These are phyloP conservation scores for Aspergillus neoniger DNA, from an alignment of 2,329 filamentous ascomycete genomes.

Conservation along the genomic window DNA sequence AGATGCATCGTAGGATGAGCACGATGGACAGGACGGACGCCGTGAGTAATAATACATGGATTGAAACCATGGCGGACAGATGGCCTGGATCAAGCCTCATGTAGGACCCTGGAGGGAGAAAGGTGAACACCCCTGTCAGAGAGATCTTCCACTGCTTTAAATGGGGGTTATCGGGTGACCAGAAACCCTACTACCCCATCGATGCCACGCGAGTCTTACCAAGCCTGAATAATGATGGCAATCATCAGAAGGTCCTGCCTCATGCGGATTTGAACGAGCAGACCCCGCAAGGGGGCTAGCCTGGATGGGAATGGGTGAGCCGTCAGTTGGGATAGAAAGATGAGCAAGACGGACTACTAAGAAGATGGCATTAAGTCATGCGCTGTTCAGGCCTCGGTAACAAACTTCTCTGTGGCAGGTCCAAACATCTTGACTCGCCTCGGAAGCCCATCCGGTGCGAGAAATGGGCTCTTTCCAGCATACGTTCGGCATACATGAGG, in stretches of 20 bases:
- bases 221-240: no score
- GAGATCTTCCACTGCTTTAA: neutral
- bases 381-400: neutral
- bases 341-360: neutral
- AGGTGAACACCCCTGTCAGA: neutral
- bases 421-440: neutral
- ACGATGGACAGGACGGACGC: neutral
- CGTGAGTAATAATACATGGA: conserved; percentile 2
- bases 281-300: neutral
- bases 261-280: neutral
- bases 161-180: neutral
- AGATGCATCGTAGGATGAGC: conserved; percentile 6
- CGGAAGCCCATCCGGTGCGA: neutral
- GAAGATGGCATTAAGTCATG: neutral
- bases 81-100: neutral
- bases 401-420: neutral
- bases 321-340: neutral
- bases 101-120: neutral
- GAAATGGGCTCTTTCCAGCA: neutral
- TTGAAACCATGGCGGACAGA: neutral
- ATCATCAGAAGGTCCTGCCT: neutral
- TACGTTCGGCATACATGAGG: neutral
- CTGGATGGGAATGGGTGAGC: neutral
- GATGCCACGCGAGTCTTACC: no score
- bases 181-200: no score